Evolutionary conservation across 306 rosid species (phyloP), one percentile per base, ranked within the genome.

Genomic region (Gastrolobium villosum): DNA sequence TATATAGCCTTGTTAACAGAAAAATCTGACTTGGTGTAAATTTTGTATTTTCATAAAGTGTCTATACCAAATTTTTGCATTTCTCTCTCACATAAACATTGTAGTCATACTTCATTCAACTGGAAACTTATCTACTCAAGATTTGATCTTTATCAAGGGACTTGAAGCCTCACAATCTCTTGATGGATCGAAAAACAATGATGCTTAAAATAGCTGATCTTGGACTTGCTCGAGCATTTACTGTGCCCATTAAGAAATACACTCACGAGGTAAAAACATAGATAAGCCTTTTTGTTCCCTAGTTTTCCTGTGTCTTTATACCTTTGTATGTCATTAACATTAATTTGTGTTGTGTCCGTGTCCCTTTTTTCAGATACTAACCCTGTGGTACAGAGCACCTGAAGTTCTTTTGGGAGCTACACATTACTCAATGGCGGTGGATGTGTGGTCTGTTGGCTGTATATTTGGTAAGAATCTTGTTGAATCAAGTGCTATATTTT

Each of bases 381-480:
- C 98, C 35, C 92, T 95, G 9, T 95, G 98, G 98, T 93, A 95
- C 71, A 89, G 98, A 87, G 99, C 99, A 32, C 98, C 98, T 36
- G 98, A 95, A 84, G 99, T 95, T 59, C 98, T 95, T 72, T 59
- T 95, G 74, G 98, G 99, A n/a, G 89, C 94, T 3, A 93, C 99
- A 32, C 97, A 93, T 85, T 95, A 95, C 90, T 95, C 99, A 35
- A 95, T 93, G 66, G 99, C 90, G 0, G 98, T 95, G 26, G 99
- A 95, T 64, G 88, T 95, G 63, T 95, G 99, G 99, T 95, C 98
- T 62, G 98, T 95, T 70, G 99, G 64, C 52, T 95, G 99, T 83
- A 93, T 95, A 67, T 95, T 95, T 74, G 98, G 98, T 94, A 84
- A 20, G 54, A 57, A 49, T 50, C 70, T 2, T 52, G 44, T 71